Conservation (phyloP, 192 early-diverging fungal genomes). For the Endogone sp. region DNA sequence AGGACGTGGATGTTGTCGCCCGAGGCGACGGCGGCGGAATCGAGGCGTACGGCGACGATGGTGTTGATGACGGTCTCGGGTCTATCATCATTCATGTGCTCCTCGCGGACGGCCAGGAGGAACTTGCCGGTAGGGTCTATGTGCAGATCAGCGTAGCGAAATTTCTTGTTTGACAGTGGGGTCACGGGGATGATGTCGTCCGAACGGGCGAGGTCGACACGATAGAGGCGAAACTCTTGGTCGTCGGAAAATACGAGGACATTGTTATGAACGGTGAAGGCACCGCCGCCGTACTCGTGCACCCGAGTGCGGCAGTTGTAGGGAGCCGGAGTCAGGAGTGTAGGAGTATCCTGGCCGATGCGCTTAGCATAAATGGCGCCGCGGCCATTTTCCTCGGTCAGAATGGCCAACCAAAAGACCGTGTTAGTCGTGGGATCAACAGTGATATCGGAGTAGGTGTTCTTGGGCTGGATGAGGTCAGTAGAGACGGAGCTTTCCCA, state of each 20-base stretch:
- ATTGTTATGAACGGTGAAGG: conserved; percentile 50
- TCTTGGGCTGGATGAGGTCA: background rate
- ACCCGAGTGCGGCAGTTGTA: conserved; percentile 66
- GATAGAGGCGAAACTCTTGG: conserved; percentile 50
- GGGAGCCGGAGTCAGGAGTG: conserved; percentile 30
- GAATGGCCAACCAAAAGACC: conserved; percentile 15
- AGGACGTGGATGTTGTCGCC: conserved; percentile 38
- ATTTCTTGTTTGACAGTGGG: conserved; percentile 29
- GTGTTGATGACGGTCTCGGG: conserved; percentile 50
- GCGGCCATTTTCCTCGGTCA: conserved; percentile 18
- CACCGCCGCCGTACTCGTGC: conserved; percentile 76
- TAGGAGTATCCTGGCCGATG: conserved; percentile 2
- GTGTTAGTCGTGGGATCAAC: conserved; percentile 14
- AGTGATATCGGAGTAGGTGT: conserved; percentile 3
- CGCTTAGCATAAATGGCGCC: conserved; percentile 17
- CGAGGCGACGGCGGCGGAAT: conserved; percentile 6
- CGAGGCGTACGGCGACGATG: conserved; percentile 53
- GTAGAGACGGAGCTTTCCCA: conserved; percentile 22
- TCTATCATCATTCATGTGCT: conserved; percentile 55
- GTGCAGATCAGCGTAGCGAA: conserved; percentile 62
- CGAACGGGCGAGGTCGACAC: conserved; percentile 27
- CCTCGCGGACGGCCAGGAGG: conserved; percentile 65
- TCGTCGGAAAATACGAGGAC: conserved; percentile 62
- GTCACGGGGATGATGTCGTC: conserved; percentile 37
- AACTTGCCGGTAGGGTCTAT: conserved; percentile 53